Percentiles rank a stretch among this genome's conserved stretches.
Conservation (phyloP, 345 rosid species). For the Acer campestre region DNA sequence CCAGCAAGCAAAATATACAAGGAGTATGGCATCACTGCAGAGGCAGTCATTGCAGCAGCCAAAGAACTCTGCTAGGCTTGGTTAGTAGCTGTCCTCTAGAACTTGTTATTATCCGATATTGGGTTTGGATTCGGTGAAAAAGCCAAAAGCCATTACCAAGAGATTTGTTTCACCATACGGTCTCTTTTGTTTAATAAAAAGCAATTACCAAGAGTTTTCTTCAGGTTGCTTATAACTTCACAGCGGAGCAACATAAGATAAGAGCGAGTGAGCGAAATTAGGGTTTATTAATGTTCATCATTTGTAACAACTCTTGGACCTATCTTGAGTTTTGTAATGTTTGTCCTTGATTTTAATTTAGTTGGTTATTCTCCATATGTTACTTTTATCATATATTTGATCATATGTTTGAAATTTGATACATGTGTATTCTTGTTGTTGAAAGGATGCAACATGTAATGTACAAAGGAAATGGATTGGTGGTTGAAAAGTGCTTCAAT, state of each 20-base stretch:
- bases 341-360: conserved; percentile 14
- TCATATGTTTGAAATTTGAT: neutral
- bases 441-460: neutral
- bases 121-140: conserved; percentile 18
- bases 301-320: conserved; percentile 20
- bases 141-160: conserved; percentile 12
- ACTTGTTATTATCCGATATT: conserved; percentile 1
- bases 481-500: neutral
- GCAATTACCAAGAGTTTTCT: conserved; percentile 18
- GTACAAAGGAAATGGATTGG: neutral
- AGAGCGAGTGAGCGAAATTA: conserved; percentile 18
- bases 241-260: conserved; percentile 26
- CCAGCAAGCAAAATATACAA: conserved; percentile 84
- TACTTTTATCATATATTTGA: neutral
- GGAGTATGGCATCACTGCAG: conserved; percentile 72
- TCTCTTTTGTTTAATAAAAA: conserved; percentile 43
- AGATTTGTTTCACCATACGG: conserved; percentile 10
- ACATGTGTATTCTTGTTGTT: no score
- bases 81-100: neutral
- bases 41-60: conserved; percentile 81
- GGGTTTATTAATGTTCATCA: conserved; percentile 19
- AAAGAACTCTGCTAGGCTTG: conserved; percentile 45
- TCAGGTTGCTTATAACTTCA: conserved; percentile 25
- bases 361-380: neutral
- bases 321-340: conserved; percentile 34